Base-by-base conservation (phyloP, 441 rosid species). In the Erysimum pusillum region DNA sequence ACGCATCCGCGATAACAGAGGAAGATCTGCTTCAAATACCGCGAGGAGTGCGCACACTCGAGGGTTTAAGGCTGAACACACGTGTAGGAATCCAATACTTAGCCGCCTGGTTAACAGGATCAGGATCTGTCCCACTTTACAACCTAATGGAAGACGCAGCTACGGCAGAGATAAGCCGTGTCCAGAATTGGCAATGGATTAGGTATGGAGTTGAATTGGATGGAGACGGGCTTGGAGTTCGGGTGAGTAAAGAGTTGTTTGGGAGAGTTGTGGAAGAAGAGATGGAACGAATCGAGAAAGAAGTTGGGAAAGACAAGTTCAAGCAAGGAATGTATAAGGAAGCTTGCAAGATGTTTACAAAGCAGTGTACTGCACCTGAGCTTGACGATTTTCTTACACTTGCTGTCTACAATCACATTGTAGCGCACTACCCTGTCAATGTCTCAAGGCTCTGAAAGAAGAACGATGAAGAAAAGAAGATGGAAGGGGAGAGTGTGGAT, bases 91-190 rank as follows among this genome's bases (percentile, higher is more conserved):
- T 95, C 81, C 99, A 90, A 13, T 93, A 95, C 85, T 38, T 90
- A 70, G 99, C 96, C 0, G 95, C 96, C 1, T 95, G 98, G 99
- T 79, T 92, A 34, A 93, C 96, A 0, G 97, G 98, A 65, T 64
- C 89, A 2, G 99, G 98, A 2, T 90, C 97, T 3, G 98, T 93
- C 18, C 97, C 98, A n/a, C 91, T 95, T 11, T 93, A 93, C 80
- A 95, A 89, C 86, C 87, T 95, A 25, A 91, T 91, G 99, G 98
- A 93, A 84, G 99, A 95, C 28, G 98, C 97, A 0, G 98, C 99
- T 0, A 93, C 98, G 2, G 96, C 97, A 0, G 97, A 95, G 88
- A 95, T 95, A 56, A 95, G 95, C 87, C 78, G 98, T 38, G 98
- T 91, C 8, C 97, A 91, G 78, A 93, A 90, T 67, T 93, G 98